Evolutionary conservation across 1,139 yeast genomes (phyloP), one percentile per base, ranked within the genome.

Genomic region (Pneumocystis canis): DNA sequence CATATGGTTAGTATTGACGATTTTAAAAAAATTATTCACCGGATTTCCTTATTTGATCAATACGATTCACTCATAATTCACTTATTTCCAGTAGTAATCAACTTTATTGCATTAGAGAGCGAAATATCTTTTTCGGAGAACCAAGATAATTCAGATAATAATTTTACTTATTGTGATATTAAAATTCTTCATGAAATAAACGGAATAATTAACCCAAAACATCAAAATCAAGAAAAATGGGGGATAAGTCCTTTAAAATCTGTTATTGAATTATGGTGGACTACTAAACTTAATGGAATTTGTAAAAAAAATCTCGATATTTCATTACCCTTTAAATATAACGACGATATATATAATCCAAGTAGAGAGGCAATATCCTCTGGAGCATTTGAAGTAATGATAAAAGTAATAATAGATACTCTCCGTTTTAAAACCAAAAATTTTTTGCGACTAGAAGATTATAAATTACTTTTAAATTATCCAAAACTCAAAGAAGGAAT

Each of bases 351-450:
- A 58, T 73, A 77, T 6, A 71, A 74, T 9, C 75, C 79, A 3
- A 60, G 62, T 2, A 79, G 80, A 63, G 73, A 73, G 66, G 85
- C 81, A 63, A 80, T 79, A 65, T 85, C 79, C 69, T 74, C 73
- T 69, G 97, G 97, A 35, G 95, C 89, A 0, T 75, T 90, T 68
- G 98, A 92, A 72, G 84, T 85, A 69, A 73, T 90, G 53, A 76
- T 90, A 72, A 80, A 87, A 25, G 74, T 84, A 56, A 73, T 5
- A 68, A 73, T 5, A 66, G 65, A 25, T 63, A 66, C 32, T 65
- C 67, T 25, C 61, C 66, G 11, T 60, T 62, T n/a, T 66, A 66
- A 54, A 60, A 61, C n/a, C 64, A 65, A 20, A 33, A 60, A 30
- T 20, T 61, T 40, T 60, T 61, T 37, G 47, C 63, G 11, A 58